Evolutionary conservation across 2,329 filamentous ascomycete genomes (phyloP), one percentile per base, ranked within the genome.

Genomic region (Pseudogymnoascus sp.): DNA sequence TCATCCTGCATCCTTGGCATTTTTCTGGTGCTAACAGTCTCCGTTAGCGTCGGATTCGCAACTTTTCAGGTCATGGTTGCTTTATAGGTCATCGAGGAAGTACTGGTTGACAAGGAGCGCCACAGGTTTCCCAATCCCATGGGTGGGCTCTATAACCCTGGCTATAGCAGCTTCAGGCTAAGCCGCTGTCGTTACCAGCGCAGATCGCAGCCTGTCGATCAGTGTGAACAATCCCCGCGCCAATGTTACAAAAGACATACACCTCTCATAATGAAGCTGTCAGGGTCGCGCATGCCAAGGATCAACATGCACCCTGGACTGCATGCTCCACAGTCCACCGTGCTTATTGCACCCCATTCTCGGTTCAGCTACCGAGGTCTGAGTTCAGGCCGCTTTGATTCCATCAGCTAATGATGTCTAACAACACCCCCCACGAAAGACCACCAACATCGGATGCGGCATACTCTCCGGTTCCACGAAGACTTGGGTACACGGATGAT

Each of bases 21-120:
- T 33, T 31, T 12, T 28, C 21, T 12, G n/a, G 47, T 56, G 25
- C 25, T 56, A 56, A 31, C n/a, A 33, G 6, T 18, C n/a, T 12
- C n/a, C 28, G 28, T 56, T 56, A 33, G 47, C 47, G 47, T 56
- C 33, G 47, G 28, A 56, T 56, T 56, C n/a, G n/a, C 25, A 56
- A 31, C 25, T 33, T 56, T 18, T 33, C 47, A 33, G 28, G n/a
- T 33, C 47, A 56, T 56, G 25, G 25, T 33, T 56, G 47, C n/a
- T 18, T 56, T 11, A 31, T 33, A 18, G 28, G 25, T 12, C 47
- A 18, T 31, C 25, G 3, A 12, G 10, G 25, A 33, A 18, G 31
- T 56, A 31, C n/a, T 5, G 10, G 47, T 18, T 56, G 4, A 6
- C n/a, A 4, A 5, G 18, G 47, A 18, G n/a, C 25, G n/a, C 25